Evolutionary conservation across 805 yeast species (phyloP), one percentile per base, ranked within the genome.

Genomic region (Danielia reshetovae): DNA sequence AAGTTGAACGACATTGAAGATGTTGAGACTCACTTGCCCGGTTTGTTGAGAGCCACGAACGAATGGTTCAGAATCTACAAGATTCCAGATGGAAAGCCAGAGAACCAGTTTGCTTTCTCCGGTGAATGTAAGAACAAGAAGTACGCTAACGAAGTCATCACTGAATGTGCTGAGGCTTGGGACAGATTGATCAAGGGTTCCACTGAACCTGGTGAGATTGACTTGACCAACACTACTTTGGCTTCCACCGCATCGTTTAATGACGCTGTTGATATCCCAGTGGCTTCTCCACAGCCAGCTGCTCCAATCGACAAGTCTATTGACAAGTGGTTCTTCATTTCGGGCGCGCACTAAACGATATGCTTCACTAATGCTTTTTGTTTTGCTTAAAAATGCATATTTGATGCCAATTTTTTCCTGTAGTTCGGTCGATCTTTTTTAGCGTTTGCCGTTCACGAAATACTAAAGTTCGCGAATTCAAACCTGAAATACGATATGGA

Each of bases 321-420:
- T 61, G 97, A 90, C 77, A 90, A 90, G 73, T 90, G 98, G 98
- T 90, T 93, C 78, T 90, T 79, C 80, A 90, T 90, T 60, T 86
- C 90, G 41, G 93, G 90, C 69, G 80, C 84, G 45, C 72, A 67
- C 51, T 67, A 63, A 54, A 27, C n/a, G n/a, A n/a, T 38, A 17
- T 19, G 14, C 19, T 29, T 4, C 17, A 12, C 9, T 19, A 19
- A 7, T 19, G 22, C 22, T 19, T 19, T 19, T 7, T 19, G 9
- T 19, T 7, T 19, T 9, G 22, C 22, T 7, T 19, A 19, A 19
- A 19, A 19, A 19, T 19, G 7, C 22, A 19, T 9, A 19, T n/a
- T n/a, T n/a, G n/a, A n/a, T n/a, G n/a, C n/a, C n/a, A n/a, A n/a
- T n/a, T n/a, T n/a, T n/a, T n/a, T n/a, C n/a, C n/a, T n/a, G n/a